These are phyloP conservation scores for Conticribra guillardii DNA, from an alignment of 108 stramenopile species.

Conservation along the genomic window DNA sequence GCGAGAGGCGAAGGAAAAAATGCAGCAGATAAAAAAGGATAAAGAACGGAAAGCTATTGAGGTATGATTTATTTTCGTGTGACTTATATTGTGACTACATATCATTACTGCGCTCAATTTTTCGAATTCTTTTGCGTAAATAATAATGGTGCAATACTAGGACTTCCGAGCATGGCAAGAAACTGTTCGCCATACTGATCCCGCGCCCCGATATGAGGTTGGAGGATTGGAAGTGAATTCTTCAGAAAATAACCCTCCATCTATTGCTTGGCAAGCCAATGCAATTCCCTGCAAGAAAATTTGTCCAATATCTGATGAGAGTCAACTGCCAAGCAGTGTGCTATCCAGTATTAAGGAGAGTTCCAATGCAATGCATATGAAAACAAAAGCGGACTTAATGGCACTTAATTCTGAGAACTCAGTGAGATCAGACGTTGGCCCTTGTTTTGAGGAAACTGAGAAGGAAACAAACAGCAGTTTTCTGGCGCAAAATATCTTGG, in stretches of 20 bases:
- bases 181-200: slow-evolving; percentile 16
- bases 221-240: background rate
- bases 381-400: no score
- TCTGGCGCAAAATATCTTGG: no score
- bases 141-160: no score
- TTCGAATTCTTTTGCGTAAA: no score
- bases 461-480: no score
- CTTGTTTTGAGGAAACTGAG: no score
- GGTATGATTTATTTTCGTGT: background rate
- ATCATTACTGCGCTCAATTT: background rate
- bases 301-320: no score
- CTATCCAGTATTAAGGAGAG: no score
- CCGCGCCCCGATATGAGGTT: slow-evolving; percentile 4
- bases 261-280: background rate
- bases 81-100: background rate
- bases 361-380: no score
- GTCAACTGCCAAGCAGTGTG: no score
- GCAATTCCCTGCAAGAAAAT: background rate
- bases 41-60: slow-evolving; percentile 31
- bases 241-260: background rate
- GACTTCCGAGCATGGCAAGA: slow-evolving; percentile 57
- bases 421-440: no score
- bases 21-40: slow-evolving; percentile 36
- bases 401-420: no score
- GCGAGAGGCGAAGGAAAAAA: slow-evolving; percentile 31